Evolutionary conservation across 1,284 basidiomycete species (phyloP), one percentile per base, ranked within the genome.

Genomic region (Quambalaria eucalypti): DNA sequence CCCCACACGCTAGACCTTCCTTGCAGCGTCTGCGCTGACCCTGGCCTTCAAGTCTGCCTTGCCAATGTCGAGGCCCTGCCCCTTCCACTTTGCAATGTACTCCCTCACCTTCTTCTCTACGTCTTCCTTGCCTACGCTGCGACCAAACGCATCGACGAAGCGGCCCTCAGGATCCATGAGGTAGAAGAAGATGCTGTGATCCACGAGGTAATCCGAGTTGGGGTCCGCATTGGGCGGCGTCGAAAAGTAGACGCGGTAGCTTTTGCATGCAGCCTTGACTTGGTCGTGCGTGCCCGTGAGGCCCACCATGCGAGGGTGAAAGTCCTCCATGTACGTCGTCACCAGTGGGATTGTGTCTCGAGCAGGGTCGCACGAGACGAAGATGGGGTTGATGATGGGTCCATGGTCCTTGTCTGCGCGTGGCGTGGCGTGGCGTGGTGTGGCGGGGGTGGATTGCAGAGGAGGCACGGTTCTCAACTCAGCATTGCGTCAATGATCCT

Each of bases 141-240:
- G 90, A 10, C 93, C 95, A 75, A 97, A 97, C 2, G 95, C 93
- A 69, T 98, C 92, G 1, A 97, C 90, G 67, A 97, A 99, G 6
- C 48, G 19, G 3, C 42, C 42, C 52, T 72, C 71, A 1, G 95
- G 93, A 73, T 97, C 91, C 91, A 99, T 96, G 31, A 99, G 82
- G 78, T 99, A 99, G 74, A 98, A 90, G 77, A 92, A 97, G 75
- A 96, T 96, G 51, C 86, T 77, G 62, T 61, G 65, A 44, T 72
- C 68, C 29, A 98, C 93, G 51, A 99, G 83, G 76, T 98, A 99
- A 79, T 99, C 93, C 48, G 82, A 81, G 3, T 76, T 83, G 0
- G 92, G 84, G 57, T 81, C 79, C 1, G 81, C 80, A 68, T 87
- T 80, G 2, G 90, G 90, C 2, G 93, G 95, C 4, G 93, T 97